Evolutionary conservation across 371 early-diverging fungal genomes (phyloP), one percentile per base, ranked within the genome.

Genomic region (Gilbertella persicaria): DNA sequence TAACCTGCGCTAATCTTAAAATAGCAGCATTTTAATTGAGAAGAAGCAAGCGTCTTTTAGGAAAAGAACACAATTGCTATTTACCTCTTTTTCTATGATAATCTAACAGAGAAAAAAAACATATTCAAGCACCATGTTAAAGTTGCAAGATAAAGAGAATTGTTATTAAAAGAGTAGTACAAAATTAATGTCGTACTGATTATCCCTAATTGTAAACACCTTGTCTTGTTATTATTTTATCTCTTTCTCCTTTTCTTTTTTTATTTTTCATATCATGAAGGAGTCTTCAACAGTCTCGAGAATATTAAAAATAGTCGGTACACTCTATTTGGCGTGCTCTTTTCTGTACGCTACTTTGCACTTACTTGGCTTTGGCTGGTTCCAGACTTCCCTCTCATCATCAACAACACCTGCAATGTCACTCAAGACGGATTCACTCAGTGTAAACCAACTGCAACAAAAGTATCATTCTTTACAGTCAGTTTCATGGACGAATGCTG

Each of bases 401-500:
- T 50, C 50, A 21, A 26, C 4, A n/a, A 12, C 25, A 20, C 5
- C 4, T 19, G 14, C 42, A 21, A 42, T 8, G 19, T 23, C 35
- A 17, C 35, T 40, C 12, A 45, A 33, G 49, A 53, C 60, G 14
- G 40, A 38, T 9, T 21, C 46, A 5, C 21, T 62, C 2, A 53
- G 49, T 17, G 60, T 60, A 5, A 55, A 39, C 43, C 55, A 55
- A 39, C 53, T 64, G 8, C 60, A 60, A 40, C 45, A 55, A 23
- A 51, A 45, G 16, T 64, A 64, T 23, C 33, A 52, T 10, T 53
- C 63, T 10, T 13, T 45, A 45, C 70, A 69, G 29, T 43, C 38
- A 37, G 66, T 66, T 6, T 53, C 56, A 12, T 69, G 66, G 66
- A 47, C 51, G 9, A 69, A 62, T 53, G 46, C 59, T 12, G 57